Percentiles rank a stretch among this genome's conserved stretches.
These are phyloP conservation scores for Yamadazyma trypodendri DNA, from an alignment of 1,139 yeast genomes.

Conservation along the genomic window DNA sequence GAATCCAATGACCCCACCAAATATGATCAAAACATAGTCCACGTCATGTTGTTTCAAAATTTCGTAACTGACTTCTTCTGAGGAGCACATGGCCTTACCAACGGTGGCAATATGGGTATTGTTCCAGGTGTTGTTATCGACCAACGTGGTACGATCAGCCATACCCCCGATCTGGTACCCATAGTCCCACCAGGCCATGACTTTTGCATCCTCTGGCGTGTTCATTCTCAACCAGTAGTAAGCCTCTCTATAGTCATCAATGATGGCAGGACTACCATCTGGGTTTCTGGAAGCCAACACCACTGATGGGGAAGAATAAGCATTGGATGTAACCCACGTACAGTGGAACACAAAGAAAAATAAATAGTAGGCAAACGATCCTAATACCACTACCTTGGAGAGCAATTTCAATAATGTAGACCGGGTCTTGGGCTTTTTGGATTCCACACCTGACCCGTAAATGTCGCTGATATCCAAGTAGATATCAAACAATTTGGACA, in stretches of 20 bases:
- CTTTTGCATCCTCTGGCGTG: slow-evolving; percentile 91
- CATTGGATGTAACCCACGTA: slow-evolving; percentile 95
- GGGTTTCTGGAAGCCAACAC: slow-evolving; percentile 82
- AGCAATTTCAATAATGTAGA: slow-evolving; percentile 34
- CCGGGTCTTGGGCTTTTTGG: slow-evolving; percentile 15
- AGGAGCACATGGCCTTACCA: slow-evolving; percentile 94
- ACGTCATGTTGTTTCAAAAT: slow-evolving; percentile 90
- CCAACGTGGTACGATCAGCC: slow-evolving; percentile 98
- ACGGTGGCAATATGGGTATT: slow-evolving; percentile 99
- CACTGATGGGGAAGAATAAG: slow-evolving; percentile 97
- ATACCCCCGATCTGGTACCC: slow-evolving; percentile 99
- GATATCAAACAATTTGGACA: slow-evolving; percentile 80
- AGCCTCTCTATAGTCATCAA: slow-evolving; percentile 98
- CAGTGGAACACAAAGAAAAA: slow-evolving; percentile 88
- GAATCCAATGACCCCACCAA: slow-evolving; percentile 92
- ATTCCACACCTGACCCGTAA: slow-evolving; percentile 7
- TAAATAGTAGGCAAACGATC: slow-evolving; percentile 74
- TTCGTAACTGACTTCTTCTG: slow-evolving; percentile 85
- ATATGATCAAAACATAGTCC: slow-evolving; percentile 87
- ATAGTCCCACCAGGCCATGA: slow-evolving; percentile 99
- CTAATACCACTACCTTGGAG: slow-evolving; percentile 62
- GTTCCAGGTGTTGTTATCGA: slow-evolving; percentile 99
- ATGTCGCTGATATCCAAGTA: slow-evolving; percentile 68
- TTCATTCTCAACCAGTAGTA: slow-evolving; percentile 99
- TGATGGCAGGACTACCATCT: slow-evolving; percentile 81